These are phyloP conservation scores for Vaccinium macrocarpon DNA, from an alignment of 148 eudicot species.

Conservation along the genomic window DNA sequence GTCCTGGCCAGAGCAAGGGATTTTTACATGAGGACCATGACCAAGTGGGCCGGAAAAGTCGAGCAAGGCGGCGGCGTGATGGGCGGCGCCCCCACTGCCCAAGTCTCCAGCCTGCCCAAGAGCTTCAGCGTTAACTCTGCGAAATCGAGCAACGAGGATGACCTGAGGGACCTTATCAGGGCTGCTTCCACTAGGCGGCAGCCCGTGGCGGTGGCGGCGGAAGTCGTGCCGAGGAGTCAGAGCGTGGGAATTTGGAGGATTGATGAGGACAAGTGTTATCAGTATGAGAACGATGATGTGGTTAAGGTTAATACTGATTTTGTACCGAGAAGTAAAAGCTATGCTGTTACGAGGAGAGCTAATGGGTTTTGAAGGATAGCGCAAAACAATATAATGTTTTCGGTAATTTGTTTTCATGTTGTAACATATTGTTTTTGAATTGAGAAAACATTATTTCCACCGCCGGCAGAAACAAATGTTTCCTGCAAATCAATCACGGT, in stretches of 20 bases:
- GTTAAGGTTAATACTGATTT: not conserved
- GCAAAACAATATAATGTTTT: not conserved
- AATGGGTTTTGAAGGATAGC: not conserved
- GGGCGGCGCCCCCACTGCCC: conserved; percentile 29
- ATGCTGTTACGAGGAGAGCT: conserved; percentile 10
- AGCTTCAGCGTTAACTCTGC: conserved; percentile 36
- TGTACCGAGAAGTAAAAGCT: conserved; percentile 8
- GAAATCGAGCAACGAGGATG: conserved; percentile 17
- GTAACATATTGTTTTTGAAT: not conserved
- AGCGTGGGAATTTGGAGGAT: conserved; percentile 32
- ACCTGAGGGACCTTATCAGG: conserved; percentile 33
- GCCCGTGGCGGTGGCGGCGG: not conserved
- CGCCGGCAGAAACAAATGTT: too few relatives aligned
- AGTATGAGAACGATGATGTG: conserved; percentile 5
- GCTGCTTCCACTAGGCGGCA: conserved; percentile 32
- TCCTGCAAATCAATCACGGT: too few relatives aligned
- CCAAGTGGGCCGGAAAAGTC: conserved; percentile 25
- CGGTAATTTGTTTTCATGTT: not conserved
- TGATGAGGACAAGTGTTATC: conserved; percentile 15
- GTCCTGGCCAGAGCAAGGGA: conserved; percentile 36
- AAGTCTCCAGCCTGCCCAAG: conserved; percentile 29
- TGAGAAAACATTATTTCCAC: too few relatives aligned
- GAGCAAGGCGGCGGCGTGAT: conserved; percentile 20
- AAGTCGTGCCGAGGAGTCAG: conserved; percentile 26
- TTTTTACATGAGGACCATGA: conserved; percentile 34